Base-by-base conservation (phyloP, 106 monocot genomes). In the Dendrobium nobile region DNA sequence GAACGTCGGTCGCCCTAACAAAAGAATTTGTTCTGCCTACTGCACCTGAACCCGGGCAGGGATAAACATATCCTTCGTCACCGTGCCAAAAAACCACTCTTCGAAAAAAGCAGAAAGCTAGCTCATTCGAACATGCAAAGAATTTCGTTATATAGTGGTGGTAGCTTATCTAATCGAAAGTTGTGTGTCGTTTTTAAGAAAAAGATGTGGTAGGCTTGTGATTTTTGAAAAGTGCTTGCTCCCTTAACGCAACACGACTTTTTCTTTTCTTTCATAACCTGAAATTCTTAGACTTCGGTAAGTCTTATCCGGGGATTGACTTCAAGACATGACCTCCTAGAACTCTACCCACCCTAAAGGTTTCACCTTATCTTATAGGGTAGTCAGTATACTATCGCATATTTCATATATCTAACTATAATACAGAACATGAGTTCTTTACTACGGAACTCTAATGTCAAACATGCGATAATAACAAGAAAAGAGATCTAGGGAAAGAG, bases 401-500 rank as follows among this genome's bases (percentile, higher is more conserved):
- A 68, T 68, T 68, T 16, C 27, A 31, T 68, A 68, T 68, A 68
- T 26, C 2, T 26, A 28, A 68, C 6, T 68, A 7, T 4, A 68
- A 68, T 68, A 61, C 59, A 61, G 20, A 68, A 68, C 67, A 68
- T 68, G 24, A 28, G 67, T 68, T 68, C 67, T 68, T 31, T 68
- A 68, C 67, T 68, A 68, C 67, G 27, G 28, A 28, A 68, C 67
- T 68, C 9, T 28, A 68, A 26, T 68, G 28, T 68, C 59, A 61
- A 61, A 68, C 24, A 68, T 68, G 67, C 67, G 67, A 68, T 7
- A 68, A 68, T 68, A 68, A 68, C 67, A 68, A 68, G 67, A 68
- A 68, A 68, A 68, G 67, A 28, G 67, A 68, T 68, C 27, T 68
- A 68, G 67, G 67, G 67, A 68, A 68, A 68, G 67, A 68, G 67